Evolutionary conservation across 2,329 filamentous ascomycete genomes (phyloP).

Genomic region (Exophiala xenobiotica): DNA sequence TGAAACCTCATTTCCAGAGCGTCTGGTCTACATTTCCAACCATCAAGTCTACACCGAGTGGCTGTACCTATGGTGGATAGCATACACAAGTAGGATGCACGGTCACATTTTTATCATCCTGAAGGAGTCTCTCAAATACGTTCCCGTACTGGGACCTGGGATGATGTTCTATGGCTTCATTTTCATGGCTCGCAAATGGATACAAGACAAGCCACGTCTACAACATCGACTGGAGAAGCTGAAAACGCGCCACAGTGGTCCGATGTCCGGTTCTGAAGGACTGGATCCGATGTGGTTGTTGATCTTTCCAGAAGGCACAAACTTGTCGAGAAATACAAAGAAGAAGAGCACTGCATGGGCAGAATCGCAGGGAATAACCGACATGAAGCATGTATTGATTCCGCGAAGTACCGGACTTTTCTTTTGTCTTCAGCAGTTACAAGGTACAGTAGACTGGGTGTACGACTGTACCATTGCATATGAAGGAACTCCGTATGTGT

Average conservation of each 20-base stretch:
- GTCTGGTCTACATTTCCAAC: slow-evolving; percentile 63
- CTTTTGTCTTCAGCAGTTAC: slow-evolving; percentile 61
- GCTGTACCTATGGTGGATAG: slow-evolving; percentile 68
- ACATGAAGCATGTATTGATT: slow-evolving; percentile 60
- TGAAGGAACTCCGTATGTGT: slow-evolving; percentile 82
- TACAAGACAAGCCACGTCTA: slow-evolving; percentile 59
- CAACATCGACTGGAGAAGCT: slow-evolving; percentile 57
- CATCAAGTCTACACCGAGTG: slow-evolving; percentile 70
- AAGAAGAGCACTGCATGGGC: slow-evolving; percentile 58
- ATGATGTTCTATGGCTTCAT: slow-evolving; percentile 68
- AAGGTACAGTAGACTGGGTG: slow-evolving; percentile 60
- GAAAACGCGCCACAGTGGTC: slow-evolving; percentile 51
- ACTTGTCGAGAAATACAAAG: slow-evolving; percentile 57
- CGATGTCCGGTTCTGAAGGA: slow-evolving; percentile 45
- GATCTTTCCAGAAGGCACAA: slow-evolving; percentile 66
- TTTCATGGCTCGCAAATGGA: slow-evolving; percentile 64
- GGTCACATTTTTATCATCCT: slow-evolving; percentile 66
- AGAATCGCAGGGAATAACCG: slow-evolving; percentile 55
- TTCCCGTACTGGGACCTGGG: slow-evolving; percentile 62
- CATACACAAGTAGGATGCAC: slow-evolving; percentile 65
- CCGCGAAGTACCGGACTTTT: slow-evolving; percentile 61
- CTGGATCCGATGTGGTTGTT: slow-evolving; percentile 66
- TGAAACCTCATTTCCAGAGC: slow-evolving; percentile 59
- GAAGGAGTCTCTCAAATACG: slow-evolving; percentile 64
- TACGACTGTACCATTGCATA: slow-evolving; percentile 90